phyloP scores from a whole-genome alignment of 176 grass and related monocot genomes.

The Oryza officinalis region DNA sequence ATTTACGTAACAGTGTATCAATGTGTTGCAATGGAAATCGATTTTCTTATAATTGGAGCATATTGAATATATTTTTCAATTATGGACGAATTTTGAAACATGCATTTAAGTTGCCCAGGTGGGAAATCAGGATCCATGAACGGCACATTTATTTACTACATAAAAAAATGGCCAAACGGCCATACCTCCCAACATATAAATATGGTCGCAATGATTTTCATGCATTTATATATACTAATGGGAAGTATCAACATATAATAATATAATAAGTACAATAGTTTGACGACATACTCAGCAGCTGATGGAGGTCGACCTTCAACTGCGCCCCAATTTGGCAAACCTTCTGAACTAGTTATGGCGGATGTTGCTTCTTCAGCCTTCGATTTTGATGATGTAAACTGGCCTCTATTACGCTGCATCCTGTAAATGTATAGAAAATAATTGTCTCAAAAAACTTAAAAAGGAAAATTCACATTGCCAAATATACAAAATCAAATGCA shows the following conservation, averaged over 20 bases:
- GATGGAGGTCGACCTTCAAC: constrained; percentile 80
- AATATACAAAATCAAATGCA: neutral
- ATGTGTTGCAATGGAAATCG: neutral
- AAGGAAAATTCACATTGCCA: neutral
- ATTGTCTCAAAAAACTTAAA: neutral
- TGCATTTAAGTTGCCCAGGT: neutral
- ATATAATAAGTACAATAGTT: constrained; percentile 29
- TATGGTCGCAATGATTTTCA: neutral
- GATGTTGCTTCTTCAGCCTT: constrained; percentile 62
- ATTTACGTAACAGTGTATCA: neutral
- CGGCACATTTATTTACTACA: neutral
- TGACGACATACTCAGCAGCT: constrained; percentile 61
- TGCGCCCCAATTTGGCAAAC: constrained; percentile 61
- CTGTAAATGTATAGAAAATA: constrained; percentile 39
- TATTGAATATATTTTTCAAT: neutral
- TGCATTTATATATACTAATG: constrained; percentile 7
- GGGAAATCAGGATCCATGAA: neutral
- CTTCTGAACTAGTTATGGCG: constrained; percentile 42
- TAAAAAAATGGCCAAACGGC: neutral
- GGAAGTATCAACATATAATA: neutral
- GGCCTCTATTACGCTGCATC: constrained; percentile 94
- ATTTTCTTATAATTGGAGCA: neutral
- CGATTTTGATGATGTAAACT: constrained; percentile 93
- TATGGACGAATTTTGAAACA: neutral
- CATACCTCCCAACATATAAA: neutral